phyloP scores from a whole-genome alignment of 2,329 filamentous ascomycete genomes.

The Cercospora zeina region DNA sequence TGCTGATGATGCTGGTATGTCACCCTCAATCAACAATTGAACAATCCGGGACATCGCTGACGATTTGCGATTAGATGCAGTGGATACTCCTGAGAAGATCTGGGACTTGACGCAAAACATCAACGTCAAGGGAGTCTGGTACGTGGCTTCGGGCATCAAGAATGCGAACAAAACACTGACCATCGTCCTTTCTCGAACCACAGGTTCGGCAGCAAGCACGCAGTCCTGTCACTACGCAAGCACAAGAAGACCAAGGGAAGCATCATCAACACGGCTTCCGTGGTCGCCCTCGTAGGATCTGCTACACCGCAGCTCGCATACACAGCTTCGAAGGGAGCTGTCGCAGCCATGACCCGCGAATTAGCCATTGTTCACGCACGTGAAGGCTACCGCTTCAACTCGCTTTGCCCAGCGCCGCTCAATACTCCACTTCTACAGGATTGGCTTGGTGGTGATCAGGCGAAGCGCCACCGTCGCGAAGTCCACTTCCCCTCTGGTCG shows the following conservation, averaged over 20 bases:
- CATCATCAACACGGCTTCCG: constrained; percentile 89
- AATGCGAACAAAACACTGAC: not conserved
- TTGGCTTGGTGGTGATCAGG: constrained; percentile 84
- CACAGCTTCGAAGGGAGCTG: constrained; percentile 90
- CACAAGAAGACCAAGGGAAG: constrained; percentile 76
- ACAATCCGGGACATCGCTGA: not conserved
- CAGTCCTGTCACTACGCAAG: constrained; percentile 75
- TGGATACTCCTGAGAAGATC: constrained; percentile 83
- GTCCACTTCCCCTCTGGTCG: constrained; percentile 85
- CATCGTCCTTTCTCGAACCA: not conserved
- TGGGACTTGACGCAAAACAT: constrained; percentile 93
- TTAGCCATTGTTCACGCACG: constrained; percentile 88
- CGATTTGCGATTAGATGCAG: constrained; percentile 50
- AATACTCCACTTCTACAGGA: constrained; percentile 92
- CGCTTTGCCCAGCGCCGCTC: constrained; percentile 82
- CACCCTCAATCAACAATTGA: not conserved
- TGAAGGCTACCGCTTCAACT: constrained; percentile 88
- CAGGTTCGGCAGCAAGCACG: constrained; percentile 81
- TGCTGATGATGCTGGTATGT: constrained; percentile 56
- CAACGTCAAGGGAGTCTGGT: constrained; percentile 97
- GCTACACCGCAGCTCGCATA: constrained; percentile 90
- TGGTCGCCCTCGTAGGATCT: constrained; percentile 82
- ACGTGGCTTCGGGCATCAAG: not conserved
- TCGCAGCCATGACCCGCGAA: constrained; percentile 85
- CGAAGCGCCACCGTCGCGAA: constrained; percentile 79